Base-by-base conservation (phyloP, 2,329 filamentous ascomycete species). In the Cucurbitaria berberidis region DNA sequence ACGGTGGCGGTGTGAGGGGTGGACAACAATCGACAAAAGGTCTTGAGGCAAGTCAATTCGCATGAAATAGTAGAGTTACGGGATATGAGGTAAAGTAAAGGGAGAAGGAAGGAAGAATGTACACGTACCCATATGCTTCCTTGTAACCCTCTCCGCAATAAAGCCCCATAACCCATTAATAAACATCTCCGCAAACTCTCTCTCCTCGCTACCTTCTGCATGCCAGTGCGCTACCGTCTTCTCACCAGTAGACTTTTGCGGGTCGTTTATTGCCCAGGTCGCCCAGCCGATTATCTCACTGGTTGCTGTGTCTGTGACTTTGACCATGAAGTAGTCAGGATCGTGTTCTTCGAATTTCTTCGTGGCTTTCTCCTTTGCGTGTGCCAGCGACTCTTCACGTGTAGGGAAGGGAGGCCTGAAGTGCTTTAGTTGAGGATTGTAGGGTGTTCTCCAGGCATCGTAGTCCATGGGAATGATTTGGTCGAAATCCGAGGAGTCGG, bases 1-100 rank as follows among this genome's bases (percentile, higher is more conserved):
- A 8, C 70, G 69, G 7, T 66, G 57, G 9, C 74, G 67, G 46
- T 75, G 66, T 0, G 57, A 56, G 0, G 73, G 72, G 36, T 56
- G 32, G 2, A 66, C 62, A 13, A 52, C 36, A 15, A 67, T 42
- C 3, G 58, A 58, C 13, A 43, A 43, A 2, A 66, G 59, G 38
- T 67, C 60, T 67, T 34, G 3, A 3, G 30, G 13, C 8, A 16
- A 2, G 13, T 34, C 8, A 34, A 15, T 8, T 34, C 10, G 18
- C 27, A 16, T 18, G 19, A 9, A 18, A 41, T 40, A 40, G 35
- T 45, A n/a, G n/a, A n/a, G n/a, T n/a, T n/a, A n/a, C 27, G 38
- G 32, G 27, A 30, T n/a, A 39, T 22, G n/a, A 29, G 32, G 8
- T 45, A 7, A 15, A 32, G 11, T 5, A 9, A 22, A n/a, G 36